Conservation (phyloP, 2,329 filamentous ascomycete genomes). For the Corinectria fuckeliana region DNA sequence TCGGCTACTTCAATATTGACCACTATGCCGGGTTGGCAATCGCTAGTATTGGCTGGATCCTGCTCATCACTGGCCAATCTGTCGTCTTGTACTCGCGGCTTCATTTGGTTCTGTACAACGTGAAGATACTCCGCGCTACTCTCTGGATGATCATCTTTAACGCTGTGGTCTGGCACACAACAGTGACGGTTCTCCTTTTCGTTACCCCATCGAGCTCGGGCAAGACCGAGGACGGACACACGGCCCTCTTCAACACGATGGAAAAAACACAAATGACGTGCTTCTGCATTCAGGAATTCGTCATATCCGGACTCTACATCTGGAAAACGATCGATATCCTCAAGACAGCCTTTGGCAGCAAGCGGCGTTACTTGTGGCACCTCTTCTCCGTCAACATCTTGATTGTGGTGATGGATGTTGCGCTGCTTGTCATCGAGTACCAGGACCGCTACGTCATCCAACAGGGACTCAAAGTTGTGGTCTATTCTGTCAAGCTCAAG, state of each 20-base stretch:
- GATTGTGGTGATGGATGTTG: slow-evolving; percentile 28
- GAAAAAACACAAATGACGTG: not conserved
- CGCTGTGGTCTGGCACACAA: slow-evolving; percentile 56
- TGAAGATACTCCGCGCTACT: slow-evolving; percentile 53
- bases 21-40: slow-evolving; percentile 22
- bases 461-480: slow-evolving; percentile 17
- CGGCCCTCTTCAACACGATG: slow-evolving; percentile 40
- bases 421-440: slow-evolving; percentile 22
- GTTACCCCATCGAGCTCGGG: slow-evolving; percentile 52
- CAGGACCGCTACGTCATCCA: slow-evolving; percentile 11
- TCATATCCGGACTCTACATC: not conserved
- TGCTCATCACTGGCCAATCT: slow-evolving; percentile 65
- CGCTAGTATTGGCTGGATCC: slow-evolving; percentile 35
- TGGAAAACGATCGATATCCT: slow-evolving; percentile 15
- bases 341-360: not conserved
- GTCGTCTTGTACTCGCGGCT: slow-evolving; percentile 67
- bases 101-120: slow-evolving; percentile 62
- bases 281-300: not conserved
- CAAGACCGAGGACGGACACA: slow-evolving; percentile 9
- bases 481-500: slow-evolving; percentile 42
- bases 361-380: slow-evolving; percentile 17
- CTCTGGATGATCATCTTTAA: slow-evolving; percentile 64
- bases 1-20: slow-evolving; percentile 42
- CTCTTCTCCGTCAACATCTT: slow-evolving; percentile 20
- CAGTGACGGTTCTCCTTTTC: slow-evolving; percentile 60